Evolutionary conservation across 1,139 yeast species (phyloP).

Genomic region (Scheffersomyces segobiensis): DNA sequence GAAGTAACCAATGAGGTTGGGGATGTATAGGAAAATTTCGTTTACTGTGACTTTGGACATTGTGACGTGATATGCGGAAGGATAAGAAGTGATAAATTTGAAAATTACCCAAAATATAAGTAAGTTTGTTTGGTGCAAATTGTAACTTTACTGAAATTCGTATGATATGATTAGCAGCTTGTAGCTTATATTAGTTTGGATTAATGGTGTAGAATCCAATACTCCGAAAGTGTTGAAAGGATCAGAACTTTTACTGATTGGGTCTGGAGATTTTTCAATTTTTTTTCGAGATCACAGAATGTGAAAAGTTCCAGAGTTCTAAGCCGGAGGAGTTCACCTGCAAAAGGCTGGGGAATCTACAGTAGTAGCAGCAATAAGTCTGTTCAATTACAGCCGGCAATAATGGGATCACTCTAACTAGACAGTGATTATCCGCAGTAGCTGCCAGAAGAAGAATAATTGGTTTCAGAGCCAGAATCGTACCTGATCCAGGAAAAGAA

Average conservation of each 20-base stretch:
- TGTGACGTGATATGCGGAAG: neutral
- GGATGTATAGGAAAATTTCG: slow-evolving; percentile 75
- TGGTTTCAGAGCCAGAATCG: neutral
- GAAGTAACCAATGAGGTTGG: slow-evolving; percentile 87
- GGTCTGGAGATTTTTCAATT: neutral
- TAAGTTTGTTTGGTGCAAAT: too few species aligned
- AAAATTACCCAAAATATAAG: neutral
- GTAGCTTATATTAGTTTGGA: neutral
- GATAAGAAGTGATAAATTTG: neutral
- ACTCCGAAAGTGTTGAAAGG: neutral
- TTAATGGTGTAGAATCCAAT: neutral
- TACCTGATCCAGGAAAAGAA: neutral
- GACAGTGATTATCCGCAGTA: neutral
- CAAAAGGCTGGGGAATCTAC: neutral
- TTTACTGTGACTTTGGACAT: slow-evolving; percentile 28
- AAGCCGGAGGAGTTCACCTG: neutral
- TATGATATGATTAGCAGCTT: neutral
- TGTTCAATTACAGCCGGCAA: neutral
- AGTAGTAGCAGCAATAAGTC: neutral
- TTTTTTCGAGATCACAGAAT: neutral
- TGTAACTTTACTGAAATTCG: too few species aligned
- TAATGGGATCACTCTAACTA: neutral
- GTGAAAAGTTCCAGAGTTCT: neutral
- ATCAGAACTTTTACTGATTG: neutral
- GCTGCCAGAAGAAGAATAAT: neutral